Evolutionary conservation across 371 early-diverging fungal genomes (phyloP).

Genomic region (Cladochytrium tenue): DNA sequence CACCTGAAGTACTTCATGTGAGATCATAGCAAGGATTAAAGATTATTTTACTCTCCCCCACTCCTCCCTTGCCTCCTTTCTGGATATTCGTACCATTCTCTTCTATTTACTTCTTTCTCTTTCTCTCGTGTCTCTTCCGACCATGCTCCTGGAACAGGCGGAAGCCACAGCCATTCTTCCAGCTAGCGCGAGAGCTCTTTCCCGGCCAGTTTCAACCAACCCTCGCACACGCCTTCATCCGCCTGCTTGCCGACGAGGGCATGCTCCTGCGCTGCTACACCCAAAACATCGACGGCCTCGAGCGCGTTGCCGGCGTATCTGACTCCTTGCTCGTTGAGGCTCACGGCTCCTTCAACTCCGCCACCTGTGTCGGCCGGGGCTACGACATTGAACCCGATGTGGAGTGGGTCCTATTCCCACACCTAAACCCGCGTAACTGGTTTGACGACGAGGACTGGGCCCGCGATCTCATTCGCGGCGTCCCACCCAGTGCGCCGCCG

Average conservation of each 20-base stretch:
- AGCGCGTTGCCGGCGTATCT: constrained; percentile 78
- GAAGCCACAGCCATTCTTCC: constrained; percentile 83
- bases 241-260: constrained; percentile 71
- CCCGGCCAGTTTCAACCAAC: constrained; percentile 78
- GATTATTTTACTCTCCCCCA: not conserved
- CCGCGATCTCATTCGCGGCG: constrained; percentile 7
- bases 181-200: constrained; percentile 87
- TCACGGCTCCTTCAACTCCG: constrained; percentile 87
- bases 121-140: not conserved
- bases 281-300: constrained; percentile 95
- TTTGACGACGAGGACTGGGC: constrained; percentile 1
- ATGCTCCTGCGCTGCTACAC: constrained; percentile 79
- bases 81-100: not conserved
- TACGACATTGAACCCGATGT: no score
- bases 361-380: constrained; percentile 68
- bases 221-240: constrained; percentile 82
- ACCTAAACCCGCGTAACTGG: constrained; percentile 5
- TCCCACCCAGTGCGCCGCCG: not conserved
- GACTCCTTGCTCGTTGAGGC: constrained; percentile 83
- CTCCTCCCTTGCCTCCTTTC: not conserved
- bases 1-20: constrained; percentile 84
- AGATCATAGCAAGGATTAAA: constrained; percentile 13
- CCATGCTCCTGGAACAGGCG: constrained; percentile 7
- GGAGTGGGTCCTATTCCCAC: not conserved
- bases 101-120: not conserved